These are phyloP conservation scores for Mycena vulgaris DNA, from an alignment of 768 basidiomycete genomes.

Conservation along the genomic window DNA sequence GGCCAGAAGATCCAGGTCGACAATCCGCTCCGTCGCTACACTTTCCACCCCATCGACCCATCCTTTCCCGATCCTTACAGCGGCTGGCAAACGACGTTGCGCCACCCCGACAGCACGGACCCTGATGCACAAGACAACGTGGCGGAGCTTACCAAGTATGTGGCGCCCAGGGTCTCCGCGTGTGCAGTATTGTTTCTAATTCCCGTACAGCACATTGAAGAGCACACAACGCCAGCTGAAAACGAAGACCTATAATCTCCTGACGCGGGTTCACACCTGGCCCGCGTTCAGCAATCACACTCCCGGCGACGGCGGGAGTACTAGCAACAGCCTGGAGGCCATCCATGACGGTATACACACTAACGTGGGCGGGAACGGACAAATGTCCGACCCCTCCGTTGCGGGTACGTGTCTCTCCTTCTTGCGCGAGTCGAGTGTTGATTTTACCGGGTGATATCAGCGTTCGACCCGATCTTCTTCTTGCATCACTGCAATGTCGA, in stretches of 20 bases:
- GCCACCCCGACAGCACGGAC: conserved; percentile 47
- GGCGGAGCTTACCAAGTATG: conserved; percentile 46
- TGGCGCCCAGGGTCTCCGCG: not conserved
- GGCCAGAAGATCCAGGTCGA: conserved; percentile 45
- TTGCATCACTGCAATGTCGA: conserved; percentile 71
- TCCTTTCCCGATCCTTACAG: conserved; percentile 50
- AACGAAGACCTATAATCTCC: conserved; percentile 54
- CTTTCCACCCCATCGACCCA: conserved; percentile 51
- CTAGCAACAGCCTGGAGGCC: conserved; percentile 64
- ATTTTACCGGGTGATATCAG: conserved; percentile 41
- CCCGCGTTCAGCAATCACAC: conserved; percentile 64
- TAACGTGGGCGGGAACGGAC: conserved; percentile 58
- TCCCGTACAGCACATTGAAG: conserved; percentile 39
- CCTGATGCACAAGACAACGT: conserved; percentile 52
- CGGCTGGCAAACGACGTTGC: conserved; percentile 52
- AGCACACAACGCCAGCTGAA: conserved; percentile 45
- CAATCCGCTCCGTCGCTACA: conserved; percentile 55
- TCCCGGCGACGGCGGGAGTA: conserved; percentile 52
- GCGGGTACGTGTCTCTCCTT: conserved; percentile 50
- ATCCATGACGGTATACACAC: conserved; percentile 66
- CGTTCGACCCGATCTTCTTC: conserved; percentile 69
- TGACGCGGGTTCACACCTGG: conserved; percentile 58
- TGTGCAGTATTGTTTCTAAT: not conserved
- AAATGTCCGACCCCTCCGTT: conserved; percentile 58
- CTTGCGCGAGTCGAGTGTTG: not conserved